Evolutionary conservation across 345 rosid species (phyloP), one percentile per base, ranked within the genome.

Genomic region (Erucastrum elatum): DNA sequence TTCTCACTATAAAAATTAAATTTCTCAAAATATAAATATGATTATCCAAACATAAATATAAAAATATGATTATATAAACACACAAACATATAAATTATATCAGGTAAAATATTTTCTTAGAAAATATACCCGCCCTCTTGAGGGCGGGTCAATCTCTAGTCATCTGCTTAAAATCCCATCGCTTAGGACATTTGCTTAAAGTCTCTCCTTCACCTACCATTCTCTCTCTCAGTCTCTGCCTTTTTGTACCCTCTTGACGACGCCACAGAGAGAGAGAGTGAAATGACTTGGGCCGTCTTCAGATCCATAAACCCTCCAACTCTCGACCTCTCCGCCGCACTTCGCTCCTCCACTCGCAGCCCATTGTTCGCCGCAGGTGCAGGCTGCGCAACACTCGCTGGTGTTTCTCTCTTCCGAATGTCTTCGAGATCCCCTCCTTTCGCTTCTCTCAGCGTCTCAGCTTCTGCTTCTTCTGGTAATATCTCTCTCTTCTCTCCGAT

Each of bases 391-490:
- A 77, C 84, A 13, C 4, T 82, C 31, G 77, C 77, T 51, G 82
- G 79, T 39, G 84, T 37, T 55, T 74, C 80, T 1, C 72, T 82
- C 64, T 82, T 75, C 39, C 67, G 80, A 61, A 72, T 75, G 81
- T 77, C 80, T 74, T 82, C 79, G 11, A 8, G 39, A 61, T 78
- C 82, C 64, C 79, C 84, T 73, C 76, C 82, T 74, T 82, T 82
- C 77, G 84, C 84, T 78, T 73, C 72, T n/a, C 81, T 82, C 34
- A 64, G 31, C 34, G 82, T 82, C 68, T 78, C 84, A 0, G 84
- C 82, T 68, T 0, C 79, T 70, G 82, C 82, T 70, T 79, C 82
- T 69, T 13, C 82, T 35, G 73, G 84, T 82, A 34, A 8, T 0
- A 6, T 16, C 3, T 81, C n/a, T 68, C 39, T 13, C 7, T 13